Evolutionary conservation across 208 protist genomes (phyloP).

Genomic region (Zelonia costaricensis): DNA sequence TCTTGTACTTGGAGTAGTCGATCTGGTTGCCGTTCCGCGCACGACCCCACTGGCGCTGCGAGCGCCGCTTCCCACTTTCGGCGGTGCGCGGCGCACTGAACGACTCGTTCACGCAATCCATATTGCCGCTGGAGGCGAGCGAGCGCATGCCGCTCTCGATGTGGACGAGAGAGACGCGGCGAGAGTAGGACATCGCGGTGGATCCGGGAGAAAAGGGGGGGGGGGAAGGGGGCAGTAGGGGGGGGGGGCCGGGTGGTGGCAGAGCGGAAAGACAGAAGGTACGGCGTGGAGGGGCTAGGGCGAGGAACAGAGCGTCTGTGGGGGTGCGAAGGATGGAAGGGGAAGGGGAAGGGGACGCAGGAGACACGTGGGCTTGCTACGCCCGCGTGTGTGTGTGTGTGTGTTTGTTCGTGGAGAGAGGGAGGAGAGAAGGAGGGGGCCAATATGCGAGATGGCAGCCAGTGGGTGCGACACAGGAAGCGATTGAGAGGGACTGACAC

Average conservation of each 20-base stretch:
- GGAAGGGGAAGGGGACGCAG: background rate
- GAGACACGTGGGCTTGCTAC: background rate
- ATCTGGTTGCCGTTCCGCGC: conserved; percentile 37
- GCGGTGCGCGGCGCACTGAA: background rate
- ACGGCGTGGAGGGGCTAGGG: background rate
- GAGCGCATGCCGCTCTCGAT: background rate
- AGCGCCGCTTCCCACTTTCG: background rate
- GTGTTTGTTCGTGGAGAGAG: background rate
- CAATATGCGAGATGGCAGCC: no score
- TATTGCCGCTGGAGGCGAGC: background rate
- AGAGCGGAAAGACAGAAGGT: background rate
- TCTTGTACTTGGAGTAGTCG: conserved; percentile 83
- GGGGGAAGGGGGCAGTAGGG: background rate
- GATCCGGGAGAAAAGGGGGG: background rate
- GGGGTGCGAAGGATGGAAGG: background rate
- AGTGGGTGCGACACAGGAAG: no score
- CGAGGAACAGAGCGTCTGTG: background rate
- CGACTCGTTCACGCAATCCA: background rate
- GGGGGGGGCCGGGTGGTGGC: background rate
- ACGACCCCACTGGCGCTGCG: background rate
- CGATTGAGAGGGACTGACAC: no score
- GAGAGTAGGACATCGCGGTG: background rate
- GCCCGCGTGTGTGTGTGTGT: background rate
- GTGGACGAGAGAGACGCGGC: background rate
- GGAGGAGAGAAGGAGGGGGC: no score